Evolutionary conservation across 768 basidiomycete species (phyloP), one percentile per base, ranked within the genome.

Genomic region (Rhodotorula sphaerocarpa): DNA sequence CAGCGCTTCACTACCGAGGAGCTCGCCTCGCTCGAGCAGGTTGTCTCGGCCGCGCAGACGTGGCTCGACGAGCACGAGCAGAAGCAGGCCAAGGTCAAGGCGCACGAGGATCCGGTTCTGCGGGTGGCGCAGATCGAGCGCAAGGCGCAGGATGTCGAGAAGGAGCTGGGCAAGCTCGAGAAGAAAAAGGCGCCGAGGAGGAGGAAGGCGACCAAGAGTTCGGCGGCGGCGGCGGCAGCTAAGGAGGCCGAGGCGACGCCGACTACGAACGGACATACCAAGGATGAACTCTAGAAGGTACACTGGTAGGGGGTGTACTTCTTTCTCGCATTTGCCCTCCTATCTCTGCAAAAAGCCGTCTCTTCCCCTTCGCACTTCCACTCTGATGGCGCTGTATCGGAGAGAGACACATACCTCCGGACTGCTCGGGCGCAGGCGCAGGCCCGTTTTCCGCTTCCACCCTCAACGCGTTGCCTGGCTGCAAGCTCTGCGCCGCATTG

Each of bases 1-100:
- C 84, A 86, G 1, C 88, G 87, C 73, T 95, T 86, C 83, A 91
- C 90, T 1, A 74, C 78, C 21, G 86, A 84, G n/a, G 95, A 99
- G 74, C 80, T 97, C 21, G 85, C 86, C 59, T 79, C 73, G 3
- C 83, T 97, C 23, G 86, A 91, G 75, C 82, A 79, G 73, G 79
- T 83, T 59, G 77, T 95, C 60, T 82, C 81, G 71, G 87, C 87
- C 54, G 85, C 89, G 70, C 88, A 89, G 75, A 67, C 76, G 31
- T 99, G 95, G 95, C 77, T 96, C 65, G 79, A 83, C 67, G 84
- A 82, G 59, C 82, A 82, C 76, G 85, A 91, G 20, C 85, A 87
- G 78, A 84, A 83, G 76, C 92, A 95, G 78, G 87, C 86, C 77
- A 75, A 72, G 57, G 81, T 86, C 52, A 81, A 84, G 75, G 76